Conservation (phyloP, 352 stramenopile genomes). For the Poterioochromonas sp. region DNA sequence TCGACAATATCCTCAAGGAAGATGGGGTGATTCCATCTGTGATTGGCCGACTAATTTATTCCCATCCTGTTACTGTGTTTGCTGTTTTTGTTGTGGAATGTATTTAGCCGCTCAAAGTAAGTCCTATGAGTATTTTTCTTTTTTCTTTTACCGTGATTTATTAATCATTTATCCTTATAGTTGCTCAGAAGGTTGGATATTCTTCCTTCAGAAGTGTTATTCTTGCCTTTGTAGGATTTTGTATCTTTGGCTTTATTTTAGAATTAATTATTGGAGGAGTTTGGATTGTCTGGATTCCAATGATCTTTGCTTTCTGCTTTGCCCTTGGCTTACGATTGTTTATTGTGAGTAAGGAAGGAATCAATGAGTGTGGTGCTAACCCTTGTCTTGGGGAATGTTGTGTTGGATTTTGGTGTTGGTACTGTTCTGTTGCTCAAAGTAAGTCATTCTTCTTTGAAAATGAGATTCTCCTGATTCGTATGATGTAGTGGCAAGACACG, state of each 20-base stretch:
- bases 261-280: no score
- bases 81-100: not conserved
- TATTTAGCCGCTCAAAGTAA: slow-evolving; percentile 16
- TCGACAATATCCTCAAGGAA: not conserved
- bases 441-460: not conserved
- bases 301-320: not conserved
- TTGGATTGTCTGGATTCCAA: not conserved
- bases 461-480: not conserved
- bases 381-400: not conserved
- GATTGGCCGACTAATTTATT: slow-evolving; percentile 20
- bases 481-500: not conserved
- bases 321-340: not conserved
- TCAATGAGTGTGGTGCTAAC: slow-evolving; percentile 13
- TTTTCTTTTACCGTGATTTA: not conserved
- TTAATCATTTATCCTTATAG: not conserved
- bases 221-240: not conserved
- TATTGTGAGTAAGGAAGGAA: not conserved
- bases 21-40: slow-evolving; percentile 13
- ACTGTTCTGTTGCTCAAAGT: slow-evolving; percentile 15
- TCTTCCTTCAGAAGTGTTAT: not conserved
- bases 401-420: slow-evolving; percentile 2
- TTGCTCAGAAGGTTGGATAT: not conserved
- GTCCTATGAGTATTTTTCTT: not conserved
- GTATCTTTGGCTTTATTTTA: not conserved
- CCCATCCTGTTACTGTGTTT: slow-evolving; percentile 1